These are phyloP conservation scores for Entomortierella lignicola DNA, from an alignment of 192 early-diverging fungal genomes.

Conservation along the genomic window DNA sequence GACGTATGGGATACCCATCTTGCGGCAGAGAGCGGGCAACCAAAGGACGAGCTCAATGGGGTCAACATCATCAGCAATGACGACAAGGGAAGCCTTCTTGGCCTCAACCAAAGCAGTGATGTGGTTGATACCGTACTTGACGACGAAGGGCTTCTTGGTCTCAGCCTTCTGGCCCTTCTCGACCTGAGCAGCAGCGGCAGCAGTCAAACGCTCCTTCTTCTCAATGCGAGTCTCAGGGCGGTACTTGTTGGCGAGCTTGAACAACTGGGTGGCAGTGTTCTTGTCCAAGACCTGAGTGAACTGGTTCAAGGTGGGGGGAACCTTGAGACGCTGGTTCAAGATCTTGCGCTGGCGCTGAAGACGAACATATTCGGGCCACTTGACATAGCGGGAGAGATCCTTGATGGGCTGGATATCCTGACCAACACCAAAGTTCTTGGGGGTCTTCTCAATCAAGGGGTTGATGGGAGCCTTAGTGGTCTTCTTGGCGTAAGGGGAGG, in stretches of 20 bases:
- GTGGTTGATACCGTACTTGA: constrained; percentile 99
- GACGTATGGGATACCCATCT: constrained; percentile 99
- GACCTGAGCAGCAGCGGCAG: constrained; percentile 89
- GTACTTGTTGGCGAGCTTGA: constrained; percentile 99
- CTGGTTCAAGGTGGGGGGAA: constrained; percentile 99
- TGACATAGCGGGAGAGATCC: constrained; percentile 96
- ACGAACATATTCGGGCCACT: constrained; percentile 99
- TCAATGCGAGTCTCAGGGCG: constrained; percentile 97
- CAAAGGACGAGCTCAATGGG: constrained; percentile 99
- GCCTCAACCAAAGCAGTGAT: constrained; percentile 97
- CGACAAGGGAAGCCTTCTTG: constrained; percentile 99
- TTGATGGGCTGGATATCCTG: constrained; percentile 96
- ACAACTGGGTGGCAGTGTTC: constrained; percentile 98
- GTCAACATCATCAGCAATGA: constrained; percentile 99
- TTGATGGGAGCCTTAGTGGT: constrained; percentile 77
- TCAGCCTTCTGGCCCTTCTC: constrained; percentile 86
- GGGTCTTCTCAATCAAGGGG: constrained; percentile 94
- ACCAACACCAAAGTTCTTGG: constrained; percentile 96
- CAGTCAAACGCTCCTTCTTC: constrained; percentile 93
- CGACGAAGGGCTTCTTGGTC: constrained; percentile 92
- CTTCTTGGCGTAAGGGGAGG: constrained; percentile 85
- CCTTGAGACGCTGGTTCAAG: constrained; percentile 98
- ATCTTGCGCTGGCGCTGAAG: constrained; percentile 99
- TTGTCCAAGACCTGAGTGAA: constrained; percentile 98
- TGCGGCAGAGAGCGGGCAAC: constrained; percentile 99